These are phyloP conservation scores for Penicillium aurantiogriseum DNA, from an alignment of 2,329 filamentous ascomycete genomes.

Conservation along the genomic window DNA sequence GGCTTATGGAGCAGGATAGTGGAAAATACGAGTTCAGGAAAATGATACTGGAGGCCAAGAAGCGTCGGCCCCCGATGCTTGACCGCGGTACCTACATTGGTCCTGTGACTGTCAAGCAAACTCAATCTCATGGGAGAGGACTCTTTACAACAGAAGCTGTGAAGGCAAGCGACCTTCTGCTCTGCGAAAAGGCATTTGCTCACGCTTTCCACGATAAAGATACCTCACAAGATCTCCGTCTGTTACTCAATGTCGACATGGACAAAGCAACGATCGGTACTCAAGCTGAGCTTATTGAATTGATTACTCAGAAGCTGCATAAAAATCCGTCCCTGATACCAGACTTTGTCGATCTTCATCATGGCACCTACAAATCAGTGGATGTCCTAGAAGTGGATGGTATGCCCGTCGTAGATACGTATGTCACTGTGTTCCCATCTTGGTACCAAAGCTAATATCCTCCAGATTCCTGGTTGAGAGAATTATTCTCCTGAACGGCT, in stretches of 20 bases:
- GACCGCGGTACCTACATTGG: constrained; percentile 45
- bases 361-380: constrained; percentile 42
- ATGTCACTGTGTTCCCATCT: constrained; percentile 23
- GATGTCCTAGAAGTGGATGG: constrained; percentile 34
- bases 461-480: constrained; percentile 48
- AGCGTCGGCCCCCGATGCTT: constrained; percentile 20
- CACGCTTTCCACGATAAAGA: constrained; percentile 30
- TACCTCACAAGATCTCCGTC: constrained; percentile 8
- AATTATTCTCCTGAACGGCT: constrained; percentile 47
- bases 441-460: constrained; percentile 3
- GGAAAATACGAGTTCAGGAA: constrained; percentile 24
- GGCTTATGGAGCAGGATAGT: constrained; percentile 19
- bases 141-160: constrained; percentile 53
- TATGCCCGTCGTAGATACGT: constrained; percentile 48
- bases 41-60: constrained; percentile 30
- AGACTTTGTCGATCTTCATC: constrained; percentile 40
- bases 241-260: constrained; percentile 42
- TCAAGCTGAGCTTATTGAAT: constrained; percentile 43
- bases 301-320: constrained; percentile 49
- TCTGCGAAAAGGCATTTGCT: constrained; percentile 58
- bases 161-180: constrained; percentile 51
- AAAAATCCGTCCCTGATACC: constrained; percentile 39
- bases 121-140: constrained; percentile 47
- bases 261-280: constrained; percentile 34
- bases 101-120: constrained; percentile 44